Percentiles rank a stretch among this genome's conserved stretches.
These are phyloP conservation scores for Epicoccum sorghinum DNA, from an alignment of 2,329 filamentous ascomycete species.

Conservation along the genomic window DNA sequence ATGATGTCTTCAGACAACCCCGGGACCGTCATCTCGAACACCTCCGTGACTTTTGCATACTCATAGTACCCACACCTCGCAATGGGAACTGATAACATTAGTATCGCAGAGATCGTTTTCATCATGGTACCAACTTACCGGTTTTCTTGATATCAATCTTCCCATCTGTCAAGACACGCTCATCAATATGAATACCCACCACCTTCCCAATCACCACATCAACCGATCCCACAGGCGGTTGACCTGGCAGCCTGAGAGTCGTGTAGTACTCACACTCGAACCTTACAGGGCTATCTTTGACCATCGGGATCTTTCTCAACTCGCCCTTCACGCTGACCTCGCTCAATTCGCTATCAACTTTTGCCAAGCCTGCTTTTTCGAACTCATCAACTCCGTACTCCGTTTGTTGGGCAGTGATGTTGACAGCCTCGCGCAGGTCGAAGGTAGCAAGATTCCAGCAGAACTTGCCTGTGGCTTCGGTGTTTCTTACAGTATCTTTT, in stretches of 20 bases:
- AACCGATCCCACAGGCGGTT: conserved; percentile 63
- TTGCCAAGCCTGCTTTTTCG: conserved; percentile 55
- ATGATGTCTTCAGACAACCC: conserved; percentile 37
- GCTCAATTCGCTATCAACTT: conserved; percentile 51
- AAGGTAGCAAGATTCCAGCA: conserved; percentile 67
- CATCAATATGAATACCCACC: conserved; percentile 63
- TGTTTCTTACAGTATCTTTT: conserved; percentile 65
- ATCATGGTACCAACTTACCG: conserved; percentile 10
- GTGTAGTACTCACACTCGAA: conserved; percentile 64
- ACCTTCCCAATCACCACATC: conserved; percentile 65
- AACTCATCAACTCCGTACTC: conserved; percentile 62
- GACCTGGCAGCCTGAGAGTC: conserved; percentile 61
- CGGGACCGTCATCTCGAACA: conserved; percentile 65
- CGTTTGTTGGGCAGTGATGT: conserved; percentile 60
- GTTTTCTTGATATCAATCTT: conserved; percentile 63
- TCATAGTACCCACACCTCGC: conserved; percentile 66
- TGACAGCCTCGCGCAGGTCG: conserved; percentile 61
- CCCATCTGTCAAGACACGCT: conserved; percentile 61
- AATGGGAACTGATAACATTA: conserved; percentile 54
- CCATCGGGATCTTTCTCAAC: conserved; percentile 57
- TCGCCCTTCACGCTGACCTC: conserved; percentile 36
- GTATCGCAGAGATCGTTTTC: neutral
- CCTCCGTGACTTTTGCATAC: conserved; percentile 61
- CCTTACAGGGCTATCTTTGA: conserved; percentile 60
- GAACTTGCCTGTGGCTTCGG: conserved; percentile 62